Conservation (phyloP, 2,329 filamentous ascomycete genomes). For the Epichloe baconii region DNA sequence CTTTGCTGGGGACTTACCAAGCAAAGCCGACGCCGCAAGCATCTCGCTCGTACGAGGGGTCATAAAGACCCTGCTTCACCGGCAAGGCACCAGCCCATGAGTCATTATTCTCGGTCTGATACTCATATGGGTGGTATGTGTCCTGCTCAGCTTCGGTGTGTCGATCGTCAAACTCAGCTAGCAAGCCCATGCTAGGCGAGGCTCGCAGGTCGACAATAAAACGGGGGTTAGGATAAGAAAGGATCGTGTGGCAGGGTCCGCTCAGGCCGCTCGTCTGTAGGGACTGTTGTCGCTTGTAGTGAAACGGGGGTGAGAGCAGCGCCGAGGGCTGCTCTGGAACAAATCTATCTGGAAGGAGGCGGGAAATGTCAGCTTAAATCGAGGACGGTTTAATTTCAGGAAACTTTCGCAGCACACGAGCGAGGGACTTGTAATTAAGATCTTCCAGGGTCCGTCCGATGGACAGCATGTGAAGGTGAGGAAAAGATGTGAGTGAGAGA, state of each 20-base stretch:
- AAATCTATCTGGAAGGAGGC: slow-evolving; percentile 5
- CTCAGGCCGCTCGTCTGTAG: slow-evolving; percentile 1
- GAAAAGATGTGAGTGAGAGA: neutral
- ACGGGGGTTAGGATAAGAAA: neutral
- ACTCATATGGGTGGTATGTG: slow-evolving; percentile 63
- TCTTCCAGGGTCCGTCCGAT: no score
- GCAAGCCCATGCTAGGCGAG: slow-evolving; percentile 58
- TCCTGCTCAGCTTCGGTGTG: slow-evolving; percentile 48
- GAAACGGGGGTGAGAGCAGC: slow-evolving; percentile 12
- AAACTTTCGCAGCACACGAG: neutral
- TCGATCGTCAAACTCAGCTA: slow-evolving; percentile 56
- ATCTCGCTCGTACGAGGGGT: slow-evolving; percentile 95
- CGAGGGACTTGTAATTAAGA: no score
- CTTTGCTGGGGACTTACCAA: slow-evolving; percentile 50
- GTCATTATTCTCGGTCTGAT: slow-evolving; percentile 70
- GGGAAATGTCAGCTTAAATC: slow-evolving; percentile 1
- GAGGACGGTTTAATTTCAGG: neutral
- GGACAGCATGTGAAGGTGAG: no score
- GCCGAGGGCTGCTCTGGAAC: slow-evolving; percentile 12
- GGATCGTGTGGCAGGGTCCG: slow-evolving; percentile 1
- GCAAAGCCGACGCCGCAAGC: slow-evolving; percentile 98
- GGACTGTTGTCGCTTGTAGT: slow-evolving; percentile 2
- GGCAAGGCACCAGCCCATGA: slow-evolving; percentile 93
- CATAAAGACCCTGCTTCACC: slow-evolving; percentile 96
- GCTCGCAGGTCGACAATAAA: slow-evolving; percentile 9